Conservation (phyloP, 176 grass and related monocot species). For the Carex pumila region DNA sequence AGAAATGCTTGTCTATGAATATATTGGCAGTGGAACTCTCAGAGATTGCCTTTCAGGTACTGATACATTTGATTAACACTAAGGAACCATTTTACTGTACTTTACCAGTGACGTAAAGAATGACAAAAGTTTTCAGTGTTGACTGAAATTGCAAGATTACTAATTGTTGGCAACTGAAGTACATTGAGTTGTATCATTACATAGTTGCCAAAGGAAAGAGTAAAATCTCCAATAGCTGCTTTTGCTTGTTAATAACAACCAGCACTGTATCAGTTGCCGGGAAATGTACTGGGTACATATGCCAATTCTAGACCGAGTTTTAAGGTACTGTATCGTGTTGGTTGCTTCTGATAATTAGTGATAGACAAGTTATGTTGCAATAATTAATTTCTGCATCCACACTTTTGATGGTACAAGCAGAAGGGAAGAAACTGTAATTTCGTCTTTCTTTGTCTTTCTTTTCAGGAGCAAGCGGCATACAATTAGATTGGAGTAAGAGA, state of each 20-base stretch:
- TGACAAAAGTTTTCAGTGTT: too few relatives aligned
- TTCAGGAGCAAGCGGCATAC: constrained; percentile 57
- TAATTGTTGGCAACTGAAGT: neutral
- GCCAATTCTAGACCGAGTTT: neutral
- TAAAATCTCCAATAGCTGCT: neutral
- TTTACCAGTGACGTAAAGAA: neutral
- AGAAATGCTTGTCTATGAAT: constrained; percentile 87
- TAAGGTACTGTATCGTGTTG: neutral
- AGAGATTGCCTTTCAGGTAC: constrained; percentile 64
- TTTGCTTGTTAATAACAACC: neutral
- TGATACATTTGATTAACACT: neutral
- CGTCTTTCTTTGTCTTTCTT: neutral
- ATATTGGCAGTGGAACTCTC: constrained; percentile 60
- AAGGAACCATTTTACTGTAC: neutral
- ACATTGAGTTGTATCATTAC: neutral
- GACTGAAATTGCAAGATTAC: too few relatives aligned
- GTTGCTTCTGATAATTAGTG: neutral
- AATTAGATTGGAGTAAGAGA: constrained; percentile 69
- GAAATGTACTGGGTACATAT: neutral
- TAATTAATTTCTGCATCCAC: neutral
- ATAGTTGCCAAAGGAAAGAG: neutral
- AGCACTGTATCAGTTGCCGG: neutral
- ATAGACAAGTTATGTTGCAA: neutral
- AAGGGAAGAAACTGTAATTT: neutral
- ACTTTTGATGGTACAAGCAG: neutral